phyloP scores from a whole-genome alignment of 225 moss, liverwort and hornwort genomes.

The Pseudoscleropodium purum region DNA sequence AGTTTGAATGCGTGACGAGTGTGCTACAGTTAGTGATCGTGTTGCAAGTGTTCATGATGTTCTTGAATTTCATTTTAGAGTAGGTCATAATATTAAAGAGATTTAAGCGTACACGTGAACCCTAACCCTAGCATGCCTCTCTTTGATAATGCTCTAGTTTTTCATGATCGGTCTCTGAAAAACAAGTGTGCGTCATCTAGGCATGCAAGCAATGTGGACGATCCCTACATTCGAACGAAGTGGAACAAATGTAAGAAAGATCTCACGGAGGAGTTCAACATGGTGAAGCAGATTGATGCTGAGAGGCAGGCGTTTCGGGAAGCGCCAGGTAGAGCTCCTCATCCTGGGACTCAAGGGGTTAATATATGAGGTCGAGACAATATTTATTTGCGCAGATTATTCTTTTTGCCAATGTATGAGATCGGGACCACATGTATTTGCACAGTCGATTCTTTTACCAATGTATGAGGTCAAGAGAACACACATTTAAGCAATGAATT shows the following conservation, averaged over 20 bases:
- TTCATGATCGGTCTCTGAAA: background rate
- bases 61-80: background rate
- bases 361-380: background rate
- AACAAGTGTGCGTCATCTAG: slow-evolving; percentile 12
- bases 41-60: background rate
- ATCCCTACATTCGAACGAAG: slow-evolving; percentile 80
- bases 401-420: background rate
- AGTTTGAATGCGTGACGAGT: background rate
- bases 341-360: background rate
- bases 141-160: background rate
- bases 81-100: background rate
- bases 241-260: slow-evolving; percentile 96
- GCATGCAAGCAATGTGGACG: slow-evolving; percentile 88
- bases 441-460: background rate
- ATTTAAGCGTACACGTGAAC: background rate
- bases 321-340: slow-evolving; percentile 68
- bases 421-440: background rate
- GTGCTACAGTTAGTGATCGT: background rate
- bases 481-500: background rate
- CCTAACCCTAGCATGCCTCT: slow-evolving; percentile 9
- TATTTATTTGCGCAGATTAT: background rate
- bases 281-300: slow-evolving; percentile 94
- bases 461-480: background rate
- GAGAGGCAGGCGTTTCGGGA: slow-evolving; percentile 98
- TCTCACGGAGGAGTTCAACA: slow-evolving; percentile 88